Conservation (phyloP, 257 asterid species). For the Solanum piurae region DNA sequence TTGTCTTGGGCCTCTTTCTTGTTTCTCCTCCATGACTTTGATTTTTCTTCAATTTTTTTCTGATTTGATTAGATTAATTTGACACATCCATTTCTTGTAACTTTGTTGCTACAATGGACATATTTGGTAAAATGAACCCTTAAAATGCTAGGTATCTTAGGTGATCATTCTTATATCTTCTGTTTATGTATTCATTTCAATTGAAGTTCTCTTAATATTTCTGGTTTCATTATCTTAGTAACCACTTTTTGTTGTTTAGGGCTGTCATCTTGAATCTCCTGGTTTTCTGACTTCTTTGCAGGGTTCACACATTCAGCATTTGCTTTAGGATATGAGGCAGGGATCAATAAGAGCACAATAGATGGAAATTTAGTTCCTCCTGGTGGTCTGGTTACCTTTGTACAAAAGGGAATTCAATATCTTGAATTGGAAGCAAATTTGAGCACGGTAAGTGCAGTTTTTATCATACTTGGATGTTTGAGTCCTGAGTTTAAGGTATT, state of each 20-base stretch:
- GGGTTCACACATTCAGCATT: slow-evolving; percentile 90
- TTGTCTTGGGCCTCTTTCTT: neutral
- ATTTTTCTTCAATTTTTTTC: neutral
- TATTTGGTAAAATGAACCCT: neutral
- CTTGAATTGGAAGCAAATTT: slow-evolving; percentile 89
- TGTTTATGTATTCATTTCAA: neutral
- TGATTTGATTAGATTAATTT: neutral
- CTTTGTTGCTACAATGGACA: neutral
- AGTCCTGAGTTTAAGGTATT: neutral
- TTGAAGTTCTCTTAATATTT: neutral
- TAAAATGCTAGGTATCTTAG: neutral
- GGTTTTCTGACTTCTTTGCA: slow-evolving; percentile 19
- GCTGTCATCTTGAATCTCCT: neutral
- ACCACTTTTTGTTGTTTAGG: neutral
- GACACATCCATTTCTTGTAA: neutral
- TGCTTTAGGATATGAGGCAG: slow-evolving; percentile 88
- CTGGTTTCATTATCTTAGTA: neutral
- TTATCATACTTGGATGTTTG: neutral
- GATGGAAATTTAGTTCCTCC: slow-evolving; percentile 93
- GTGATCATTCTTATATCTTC: neutral
- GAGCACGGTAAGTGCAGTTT: slow-evolving; percentile 39
- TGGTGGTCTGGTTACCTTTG: slow-evolving; percentile 75
- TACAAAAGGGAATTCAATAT: slow-evolving; percentile 91
- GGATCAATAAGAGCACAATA: slow-evolving; percentile 56
- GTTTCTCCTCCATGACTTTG: neutral